A percentile compares a stretch with the other conserved stretches of the same genome.
Evolutionary conservation across 2,329 filamentous ascomycete genomes (phyloP).

Genomic region (Phaeosphaeria sp.): DNA sequence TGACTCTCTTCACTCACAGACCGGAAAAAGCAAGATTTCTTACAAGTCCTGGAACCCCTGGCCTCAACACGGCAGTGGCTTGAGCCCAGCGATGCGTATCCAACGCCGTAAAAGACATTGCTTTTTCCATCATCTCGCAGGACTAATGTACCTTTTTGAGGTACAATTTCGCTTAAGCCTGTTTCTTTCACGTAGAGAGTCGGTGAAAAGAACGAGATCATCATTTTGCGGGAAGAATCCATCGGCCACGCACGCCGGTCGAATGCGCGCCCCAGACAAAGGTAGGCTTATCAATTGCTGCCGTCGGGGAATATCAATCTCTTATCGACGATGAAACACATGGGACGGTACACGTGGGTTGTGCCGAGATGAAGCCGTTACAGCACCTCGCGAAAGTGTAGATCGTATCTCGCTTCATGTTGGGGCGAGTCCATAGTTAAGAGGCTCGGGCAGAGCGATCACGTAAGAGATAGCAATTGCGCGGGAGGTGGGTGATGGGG

Average conservation of each 20-base stretch:
- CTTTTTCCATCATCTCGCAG: slow-evolving; percentile 4
- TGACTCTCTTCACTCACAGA: background rate
- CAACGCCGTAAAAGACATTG: background rate
- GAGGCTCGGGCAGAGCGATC: background rate
- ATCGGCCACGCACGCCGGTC: background rate
- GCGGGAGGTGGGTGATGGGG: background rate
- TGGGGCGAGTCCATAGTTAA: background rate
- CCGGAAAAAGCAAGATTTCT: slow-evolving; percentile 2
- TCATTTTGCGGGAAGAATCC: background rate
- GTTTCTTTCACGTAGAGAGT: background rate
- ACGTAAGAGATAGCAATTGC: background rate
- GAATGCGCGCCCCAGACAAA: background rate
- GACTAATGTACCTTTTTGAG: slow-evolving; percentile 1
- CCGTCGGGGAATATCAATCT: background rate
- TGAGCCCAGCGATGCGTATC: slow-evolving; percentile 1
- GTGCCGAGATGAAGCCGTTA: slow-evolving; percentile 7
- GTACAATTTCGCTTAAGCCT: slow-evolving; percentile 1
- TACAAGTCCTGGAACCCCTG: slow-evolving; percentile 1
- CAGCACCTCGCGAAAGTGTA: background rate
- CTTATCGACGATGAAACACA: background rate
- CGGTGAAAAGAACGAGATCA: background rate
- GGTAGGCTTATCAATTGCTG: background rate
- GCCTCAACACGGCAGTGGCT: slow-evolving; percentile 4
- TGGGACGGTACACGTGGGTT: slow-evolving; percentile 6
- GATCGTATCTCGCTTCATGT: background rate